A percentile compares a stretch with the other conserved stretches of the same genome.
These are phyloP conservation scores for Peniophora sp. DNA, from an alignment of 1,284 basidiomycete species.

Conservation along the genomic window DNA sequence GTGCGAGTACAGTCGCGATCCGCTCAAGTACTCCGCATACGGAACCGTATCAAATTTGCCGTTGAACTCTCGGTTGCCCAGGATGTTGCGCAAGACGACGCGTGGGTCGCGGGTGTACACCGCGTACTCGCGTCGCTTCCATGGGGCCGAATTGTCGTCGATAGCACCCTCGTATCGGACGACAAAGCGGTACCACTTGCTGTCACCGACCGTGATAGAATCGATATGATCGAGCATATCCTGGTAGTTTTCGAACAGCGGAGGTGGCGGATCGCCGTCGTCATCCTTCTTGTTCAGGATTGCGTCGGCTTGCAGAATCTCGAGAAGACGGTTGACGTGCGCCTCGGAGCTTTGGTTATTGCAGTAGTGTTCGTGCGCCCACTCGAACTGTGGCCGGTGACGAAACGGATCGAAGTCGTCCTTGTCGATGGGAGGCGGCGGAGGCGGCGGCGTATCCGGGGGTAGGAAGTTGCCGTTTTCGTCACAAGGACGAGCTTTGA, in stretches of 20 bases:
- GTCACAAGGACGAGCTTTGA: too few species aligned
- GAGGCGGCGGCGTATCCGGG: too few species aligned
- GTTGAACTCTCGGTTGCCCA: conserved; percentile 5
- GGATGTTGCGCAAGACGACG: conserved; percentile 8
- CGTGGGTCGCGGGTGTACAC: conserved; percentile 8
- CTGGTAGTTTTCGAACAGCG: background rate
- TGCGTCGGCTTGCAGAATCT: too few species aligned
- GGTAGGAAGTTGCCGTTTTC: too few species aligned
- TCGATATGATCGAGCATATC: conserved; percentile 7
- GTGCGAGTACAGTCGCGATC: conserved; percentile 3
- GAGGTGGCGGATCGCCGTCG: conserved; percentile 10
- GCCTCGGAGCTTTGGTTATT: too few species aligned
- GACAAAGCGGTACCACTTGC: conserved; percentile 6
- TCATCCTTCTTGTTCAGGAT: too few species aligned
- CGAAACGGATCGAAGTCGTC: too few species aligned
- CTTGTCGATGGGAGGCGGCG: too few species aligned
- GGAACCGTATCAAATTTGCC: conserved; percentile 6
- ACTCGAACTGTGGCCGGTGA: too few species aligned
- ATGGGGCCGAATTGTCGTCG: conserved; percentile 7
- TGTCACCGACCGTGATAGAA: conserved; percentile 4
- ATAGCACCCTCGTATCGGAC: conserved; percentile 6
- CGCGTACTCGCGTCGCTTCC: conserved; percentile 11
- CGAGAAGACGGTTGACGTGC: too few species aligned
- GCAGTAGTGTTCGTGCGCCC: too few species aligned
- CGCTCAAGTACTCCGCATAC: conserved; percentile 7